These are phyloP conservation scores for Lachnellula cervina DNA, from an alignment of 2,329 filamentous ascomycete species.

Conservation along the genomic window DNA sequence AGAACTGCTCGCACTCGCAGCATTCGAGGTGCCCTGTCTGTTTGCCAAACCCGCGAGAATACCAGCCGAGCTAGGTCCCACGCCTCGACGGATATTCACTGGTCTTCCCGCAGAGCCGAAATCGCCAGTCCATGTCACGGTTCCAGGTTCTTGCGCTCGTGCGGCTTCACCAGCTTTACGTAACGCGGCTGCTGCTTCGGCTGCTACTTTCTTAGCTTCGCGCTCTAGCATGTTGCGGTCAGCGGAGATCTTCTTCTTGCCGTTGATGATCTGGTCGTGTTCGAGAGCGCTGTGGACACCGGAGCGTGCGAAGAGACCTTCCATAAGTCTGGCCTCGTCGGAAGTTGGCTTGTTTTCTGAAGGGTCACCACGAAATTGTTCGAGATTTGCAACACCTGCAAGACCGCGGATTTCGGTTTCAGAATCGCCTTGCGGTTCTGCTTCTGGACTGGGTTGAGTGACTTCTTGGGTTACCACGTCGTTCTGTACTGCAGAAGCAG, in stretches of 20 bases:
- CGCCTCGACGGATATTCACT: constrained; percentile 40
- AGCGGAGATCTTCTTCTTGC: constrained; percentile 64
- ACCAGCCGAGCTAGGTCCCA: constrained; percentile 48
- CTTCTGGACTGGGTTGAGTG: background rate
- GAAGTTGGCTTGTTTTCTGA: constrained; percentile 38
- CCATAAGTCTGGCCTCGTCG: constrained; percentile 74
- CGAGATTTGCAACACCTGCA: constrained; percentile 57
- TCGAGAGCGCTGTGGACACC: constrained; percentile 88
- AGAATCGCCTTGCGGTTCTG: constrained; percentile 29
- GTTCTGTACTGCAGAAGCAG: constrained; percentile 12
- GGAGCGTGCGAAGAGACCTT: constrained; percentile 80
- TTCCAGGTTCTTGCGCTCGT: constrained; percentile 68
- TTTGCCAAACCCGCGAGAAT: constrained; percentile 54
- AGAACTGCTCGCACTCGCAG: constrained; percentile 40
- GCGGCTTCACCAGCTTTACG: constrained; percentile 69
- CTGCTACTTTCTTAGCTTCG: constrained; percentile 76
- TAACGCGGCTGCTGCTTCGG: constrained; percentile 71
- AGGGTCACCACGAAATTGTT: constrained; percentile 53
- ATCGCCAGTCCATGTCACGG: constrained; percentile 89
- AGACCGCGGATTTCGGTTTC: constrained; percentile 47
- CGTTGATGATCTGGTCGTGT: constrained; percentile 85
- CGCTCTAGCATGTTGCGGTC: constrained; percentile 74
- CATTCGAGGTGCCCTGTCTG: constrained; percentile 40
- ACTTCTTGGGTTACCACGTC: constrained; percentile 14
- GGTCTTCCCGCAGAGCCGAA: constrained; percentile 73